phyloP scores from a whole-genome alignment of 2,329 filamentous ascomycete genomes.

The Botrytis byssoidea region DNA sequence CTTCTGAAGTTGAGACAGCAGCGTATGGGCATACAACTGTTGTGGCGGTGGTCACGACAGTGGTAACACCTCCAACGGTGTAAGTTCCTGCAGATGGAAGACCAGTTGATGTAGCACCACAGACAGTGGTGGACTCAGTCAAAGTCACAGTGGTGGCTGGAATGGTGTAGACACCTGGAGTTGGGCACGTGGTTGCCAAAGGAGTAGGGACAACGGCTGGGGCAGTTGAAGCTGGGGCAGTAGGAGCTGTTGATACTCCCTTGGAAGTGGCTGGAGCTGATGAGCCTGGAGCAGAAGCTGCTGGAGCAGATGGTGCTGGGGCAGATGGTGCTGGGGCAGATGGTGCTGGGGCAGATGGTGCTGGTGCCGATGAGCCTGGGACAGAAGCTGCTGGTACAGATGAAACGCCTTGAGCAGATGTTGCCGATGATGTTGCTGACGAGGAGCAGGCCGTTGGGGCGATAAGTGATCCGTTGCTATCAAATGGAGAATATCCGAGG shows the following conservation, averaged over 20 bases:
- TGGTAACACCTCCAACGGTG: constrained; percentile 72
- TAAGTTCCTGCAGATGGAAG: constrained; percentile 62
- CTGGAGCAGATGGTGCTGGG: not conserved
- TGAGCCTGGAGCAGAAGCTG: constrained; percentile 1
- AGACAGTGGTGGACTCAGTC: constrained; percentile 65
- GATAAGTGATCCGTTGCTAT: too few species aligned
- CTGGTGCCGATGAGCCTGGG: not conserved
- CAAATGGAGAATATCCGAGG: too few species aligned
- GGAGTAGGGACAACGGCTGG: constrained; percentile 47
- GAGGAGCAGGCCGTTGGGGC: too few species aligned
- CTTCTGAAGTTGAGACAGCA: constrained; percentile 57
- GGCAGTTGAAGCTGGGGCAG: constrained; percentile 36
- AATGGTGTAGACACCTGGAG: constrained; percentile 73
- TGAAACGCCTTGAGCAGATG: not conserved
- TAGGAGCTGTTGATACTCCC: constrained; percentile 4
- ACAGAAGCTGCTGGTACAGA: not conserved
- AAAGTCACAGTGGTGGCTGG: constrained; percentile 69
- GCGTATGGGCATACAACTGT: constrained; percentile 70
- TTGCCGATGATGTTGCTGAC: not conserved
- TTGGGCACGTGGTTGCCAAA: constrained; percentile 54
- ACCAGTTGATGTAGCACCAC: constrained; percentile 59
- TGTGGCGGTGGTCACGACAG: constrained; percentile 63
- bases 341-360: not conserved
- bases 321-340: not conserved
- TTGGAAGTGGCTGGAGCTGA: constrained; percentile 19